Conservation (phyloP, 2,329 filamentous ascomycete species). For the Aspergillus sp. region DNA sequence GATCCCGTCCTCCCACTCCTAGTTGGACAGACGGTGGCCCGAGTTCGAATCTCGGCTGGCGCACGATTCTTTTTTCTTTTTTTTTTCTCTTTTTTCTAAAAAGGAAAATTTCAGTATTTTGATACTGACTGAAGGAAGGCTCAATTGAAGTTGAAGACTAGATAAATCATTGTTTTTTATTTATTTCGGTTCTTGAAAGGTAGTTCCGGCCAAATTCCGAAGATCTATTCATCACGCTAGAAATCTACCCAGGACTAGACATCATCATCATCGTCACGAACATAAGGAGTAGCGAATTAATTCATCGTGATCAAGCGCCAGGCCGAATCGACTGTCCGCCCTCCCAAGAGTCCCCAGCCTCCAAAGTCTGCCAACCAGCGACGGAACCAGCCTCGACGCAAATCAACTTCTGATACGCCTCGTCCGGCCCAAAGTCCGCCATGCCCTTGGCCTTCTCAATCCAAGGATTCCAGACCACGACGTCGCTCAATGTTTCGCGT, state of each 20-base stretch:
- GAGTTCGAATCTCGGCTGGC: constrained; percentile 1
- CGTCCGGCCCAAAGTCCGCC: constrained; percentile 79
- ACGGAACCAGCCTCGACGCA: constrained; percentile 89
- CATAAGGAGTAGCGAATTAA: background rate
- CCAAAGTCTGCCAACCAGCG: constrained; percentile 70
- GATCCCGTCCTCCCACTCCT: background rate
- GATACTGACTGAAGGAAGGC: background rate
- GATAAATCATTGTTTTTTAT: background rate
- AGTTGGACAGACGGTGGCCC: constrained; percentile 1
- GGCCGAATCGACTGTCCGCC: constrained; percentile 52
- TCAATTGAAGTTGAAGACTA: background rate
- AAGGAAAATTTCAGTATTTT: background rate
- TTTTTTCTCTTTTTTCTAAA: background rate
- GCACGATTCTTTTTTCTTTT: background rate
- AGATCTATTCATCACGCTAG: background rate
- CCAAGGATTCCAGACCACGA: constrained; percentile 98
- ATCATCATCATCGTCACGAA: background rate
- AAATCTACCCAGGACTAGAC: background rate
- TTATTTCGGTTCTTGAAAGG: background rate
- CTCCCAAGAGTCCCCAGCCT: constrained; percentile 65
- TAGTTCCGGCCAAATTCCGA: background rate
- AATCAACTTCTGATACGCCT: constrained; percentile 86
- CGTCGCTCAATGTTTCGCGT: constrained; percentile 75
- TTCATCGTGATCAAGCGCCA: background rate
- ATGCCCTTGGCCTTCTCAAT: constrained; percentile 72